A percentile compares a stretch with the other conserved stretches of the same genome.
Evolutionary conservation across 192 early-diverging fungal species (phyloP).

Genomic region (Backusella morwellensis): DNA sequence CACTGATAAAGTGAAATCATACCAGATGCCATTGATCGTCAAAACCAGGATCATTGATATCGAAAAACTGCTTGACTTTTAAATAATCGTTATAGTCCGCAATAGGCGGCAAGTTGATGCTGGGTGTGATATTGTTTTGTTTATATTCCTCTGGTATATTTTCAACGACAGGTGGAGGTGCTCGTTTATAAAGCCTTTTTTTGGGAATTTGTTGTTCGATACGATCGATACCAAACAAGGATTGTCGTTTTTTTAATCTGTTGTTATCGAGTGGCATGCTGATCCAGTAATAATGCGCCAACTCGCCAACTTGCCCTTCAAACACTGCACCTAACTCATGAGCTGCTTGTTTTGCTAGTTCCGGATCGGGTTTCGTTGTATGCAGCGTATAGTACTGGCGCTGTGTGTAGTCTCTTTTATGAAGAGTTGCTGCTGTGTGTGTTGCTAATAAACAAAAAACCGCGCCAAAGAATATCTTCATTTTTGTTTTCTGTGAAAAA

Average conservation of each 20-base stretch:
- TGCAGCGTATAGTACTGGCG: conserved; percentile 51
- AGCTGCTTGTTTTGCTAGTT: conserved; percentile 31
- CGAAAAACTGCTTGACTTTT: conserved; percentile 38
- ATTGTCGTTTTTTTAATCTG: background rate
- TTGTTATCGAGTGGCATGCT: conserved; percentile 41
- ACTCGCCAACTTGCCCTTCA: conserved; percentile 67
- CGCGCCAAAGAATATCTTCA: background rate
- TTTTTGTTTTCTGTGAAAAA: background rate
- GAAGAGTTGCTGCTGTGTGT: background rate
- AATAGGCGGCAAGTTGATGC: background rate
- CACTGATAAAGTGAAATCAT: conserved; percentile 6
- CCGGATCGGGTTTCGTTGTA: conserved; percentile 26
- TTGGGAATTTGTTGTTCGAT: conserved; percentile 22
- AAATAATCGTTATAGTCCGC: background rate
- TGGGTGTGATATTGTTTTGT: background rate
- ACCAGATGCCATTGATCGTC: conserved; percentile 82
- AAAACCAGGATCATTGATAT: conserved; percentile 75
- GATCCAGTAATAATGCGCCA: conserved; percentile 63
- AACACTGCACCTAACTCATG: conserved; percentile 38
- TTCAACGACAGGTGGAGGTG: conserved; percentile 15
- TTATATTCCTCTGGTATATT: conserved; percentile 23
- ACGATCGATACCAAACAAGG: background rate
- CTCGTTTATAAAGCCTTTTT: conserved; percentile 14
- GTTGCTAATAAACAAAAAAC: background rate
- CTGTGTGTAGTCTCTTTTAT: conserved; percentile 37